A percentile compares a stretch with the other conserved stretches of the same genome.
These are phyloP conservation scores for Diaporthe humulicola DNA, from an alignment of 2,329 filamentous ascomycete species.

Conservation along the genomic window DNA sequence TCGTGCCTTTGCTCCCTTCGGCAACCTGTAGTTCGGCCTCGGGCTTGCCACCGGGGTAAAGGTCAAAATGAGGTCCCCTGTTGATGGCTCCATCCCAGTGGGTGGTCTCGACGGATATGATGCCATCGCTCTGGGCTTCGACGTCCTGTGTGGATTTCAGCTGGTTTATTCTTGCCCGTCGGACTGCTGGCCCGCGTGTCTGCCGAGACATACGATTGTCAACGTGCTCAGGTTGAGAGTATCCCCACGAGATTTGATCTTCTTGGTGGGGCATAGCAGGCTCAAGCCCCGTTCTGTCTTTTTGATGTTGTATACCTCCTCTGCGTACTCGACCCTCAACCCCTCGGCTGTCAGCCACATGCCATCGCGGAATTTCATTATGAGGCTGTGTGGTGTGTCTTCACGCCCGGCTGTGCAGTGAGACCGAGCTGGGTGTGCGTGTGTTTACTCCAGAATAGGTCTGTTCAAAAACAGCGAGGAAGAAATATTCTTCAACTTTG, in stretches of 20 bases:
- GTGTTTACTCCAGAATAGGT: not conserved
- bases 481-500: not conserved
- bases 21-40: constrained; percentile 53
- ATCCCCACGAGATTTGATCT: constrained; percentile 67
- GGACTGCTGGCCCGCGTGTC: not conserved
- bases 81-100: constrained; percentile 68
- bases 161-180: not conserved
- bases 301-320: constrained; percentile 70
- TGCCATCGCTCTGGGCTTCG: constrained; percentile 68
- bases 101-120: constrained; percentile 70
- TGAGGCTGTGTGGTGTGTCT: not conserved
- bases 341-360: constrained; percentile 77
- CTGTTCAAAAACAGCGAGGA: not conserved
- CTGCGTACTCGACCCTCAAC: constrained; percentile 73
- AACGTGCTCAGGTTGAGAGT: constrained; percentile 68
- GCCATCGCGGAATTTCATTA: constrained; percentile 74
- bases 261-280: constrained; percentile 69
- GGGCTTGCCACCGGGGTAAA: constrained; percentile 67
- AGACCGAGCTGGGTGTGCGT: not conserved
- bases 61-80: constrained; percentile 68
- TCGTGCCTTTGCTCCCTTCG: constrained; percentile 59
- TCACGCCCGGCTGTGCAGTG: not conserved
- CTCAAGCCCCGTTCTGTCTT: constrained; percentile 62
- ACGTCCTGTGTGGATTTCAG: constrained; percentile 57
- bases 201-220: constrained; percentile 56